Percentiles rank a stretch among this genome's conserved stretches.
Evolutionary conservation across 2,329 filamentous ascomycete species (phyloP).

Genomic region (Trichoderma harzianum): DNA sequence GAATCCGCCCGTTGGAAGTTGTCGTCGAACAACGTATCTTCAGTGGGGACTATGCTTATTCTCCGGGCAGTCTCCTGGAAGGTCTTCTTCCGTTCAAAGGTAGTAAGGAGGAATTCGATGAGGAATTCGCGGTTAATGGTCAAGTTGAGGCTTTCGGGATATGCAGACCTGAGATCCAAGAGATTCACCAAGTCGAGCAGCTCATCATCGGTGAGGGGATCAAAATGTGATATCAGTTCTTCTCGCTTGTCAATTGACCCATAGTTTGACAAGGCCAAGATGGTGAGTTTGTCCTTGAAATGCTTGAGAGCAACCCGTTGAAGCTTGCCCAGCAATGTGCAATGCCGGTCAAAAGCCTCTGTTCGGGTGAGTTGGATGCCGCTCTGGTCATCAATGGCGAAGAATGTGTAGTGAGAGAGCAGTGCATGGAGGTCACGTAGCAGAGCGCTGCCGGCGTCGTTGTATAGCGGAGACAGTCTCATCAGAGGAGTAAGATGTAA

Average conservation of each 20-base stretch:
- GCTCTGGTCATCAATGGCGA: slow-evolving; percentile 87
- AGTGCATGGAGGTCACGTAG: slow-evolving; percentile 77
- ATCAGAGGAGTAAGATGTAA: slow-evolving; percentile 78
- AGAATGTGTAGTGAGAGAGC: slow-evolving; percentile 82
- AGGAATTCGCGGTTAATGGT: slow-evolving; percentile 60
- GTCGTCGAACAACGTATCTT: slow-evolving; percentile 74
- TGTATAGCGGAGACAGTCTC: slow-evolving; percentile 73
- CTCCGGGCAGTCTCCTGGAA: slow-evolving; percentile 76
- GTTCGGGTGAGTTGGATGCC: slow-evolving; percentile 69
- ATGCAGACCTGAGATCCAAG: slow-evolving; percentile 77
- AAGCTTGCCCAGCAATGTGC: slow-evolving; percentile 69
- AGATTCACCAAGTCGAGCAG: slow-evolving; percentile 63
- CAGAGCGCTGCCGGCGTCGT: slow-evolving; percentile 69
- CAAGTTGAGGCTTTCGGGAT: slow-evolving; percentile 68
- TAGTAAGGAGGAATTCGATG: slow-evolving; percentile 69
- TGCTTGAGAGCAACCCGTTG: slow-evolving; percentile 75
- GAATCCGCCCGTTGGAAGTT: slow-evolving; percentile 75
- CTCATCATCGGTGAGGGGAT: slow-evolving; percentile 70
- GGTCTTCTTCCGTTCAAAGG: slow-evolving; percentile 72
- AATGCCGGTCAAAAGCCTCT: slow-evolving; percentile 78
- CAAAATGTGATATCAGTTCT: slow-evolving; percentile 75
- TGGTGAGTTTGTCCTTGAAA: slow-evolving; percentile 87
- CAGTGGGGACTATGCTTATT: slow-evolving; percentile 78
- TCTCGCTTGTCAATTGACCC: slow-evolving; percentile 76
- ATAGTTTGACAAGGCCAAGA: slow-evolving; percentile 89